Evolutionary conservation across 2,329 filamentous ascomycete species (phyloP).

Genomic region (Pseudogymnoascus sp.): DNA sequence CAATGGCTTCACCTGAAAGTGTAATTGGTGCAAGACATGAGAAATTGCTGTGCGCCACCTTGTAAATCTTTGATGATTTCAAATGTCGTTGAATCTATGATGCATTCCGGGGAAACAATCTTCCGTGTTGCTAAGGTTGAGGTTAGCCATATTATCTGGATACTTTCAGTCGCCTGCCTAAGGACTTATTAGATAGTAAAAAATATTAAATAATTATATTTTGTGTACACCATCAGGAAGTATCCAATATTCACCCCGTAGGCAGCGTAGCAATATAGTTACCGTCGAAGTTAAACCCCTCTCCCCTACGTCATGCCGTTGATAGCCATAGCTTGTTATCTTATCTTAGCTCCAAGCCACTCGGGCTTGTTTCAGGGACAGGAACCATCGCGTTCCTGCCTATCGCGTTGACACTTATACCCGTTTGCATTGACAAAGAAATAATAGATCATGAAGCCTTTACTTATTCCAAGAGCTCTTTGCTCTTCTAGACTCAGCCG

Average conservation of each 20-base stretch:
- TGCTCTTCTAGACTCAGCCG: background rate
- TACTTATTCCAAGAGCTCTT: background rate
- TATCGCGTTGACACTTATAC: background rate
- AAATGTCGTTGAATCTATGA: background rate
- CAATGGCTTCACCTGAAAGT: background rate
- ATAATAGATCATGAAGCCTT: background rate
- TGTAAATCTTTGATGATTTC: background rate
- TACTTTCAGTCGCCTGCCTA: background rate
- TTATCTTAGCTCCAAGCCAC: constrained; percentile 1
- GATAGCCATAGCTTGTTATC: constrained; percentile 1
- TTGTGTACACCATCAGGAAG: background rate
- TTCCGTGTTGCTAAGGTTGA: background rate
- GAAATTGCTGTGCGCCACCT: background rate
- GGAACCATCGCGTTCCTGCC: background rate
- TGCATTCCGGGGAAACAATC: background rate
- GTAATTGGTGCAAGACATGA: background rate
- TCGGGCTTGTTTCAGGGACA: background rate
- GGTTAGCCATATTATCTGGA: background rate
- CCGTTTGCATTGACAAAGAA: background rate
- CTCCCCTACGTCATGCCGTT: constrained; percentile 2
- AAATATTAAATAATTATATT: background rate
- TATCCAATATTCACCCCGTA: background rate
- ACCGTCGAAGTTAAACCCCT: background rate
- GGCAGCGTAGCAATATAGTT: background rate
- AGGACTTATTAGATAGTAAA: background rate